Evolutionary conservation across 495 filamentous ascomycete species (phyloP), one percentile per base, ranked within the genome.

Genomic region (Hypomontagnella submonticulosa): DNA sequence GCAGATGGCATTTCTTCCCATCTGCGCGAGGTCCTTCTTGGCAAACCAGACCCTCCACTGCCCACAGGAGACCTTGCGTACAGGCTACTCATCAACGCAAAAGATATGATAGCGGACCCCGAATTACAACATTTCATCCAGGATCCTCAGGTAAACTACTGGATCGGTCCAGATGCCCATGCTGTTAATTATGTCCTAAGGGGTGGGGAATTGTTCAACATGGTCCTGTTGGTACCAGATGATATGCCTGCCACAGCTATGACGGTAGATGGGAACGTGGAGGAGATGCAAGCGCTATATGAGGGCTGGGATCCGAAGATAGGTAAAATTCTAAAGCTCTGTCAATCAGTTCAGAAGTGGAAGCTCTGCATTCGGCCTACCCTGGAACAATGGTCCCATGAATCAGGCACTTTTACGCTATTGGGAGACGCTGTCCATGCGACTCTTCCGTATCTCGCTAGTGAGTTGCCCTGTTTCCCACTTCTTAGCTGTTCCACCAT

Each of bases 371-470:
- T 89, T 57, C 78, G 85, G 63, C 73, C 75, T 46, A 76, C 80
- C 1, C 70, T 89, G 5, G 76, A 81, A n/a, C 73, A 75, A 36
- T 90, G 87, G 88, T 76, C 80, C 4, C 84, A 86, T 57, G 73
- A 82, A 1, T 78, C 68, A 54, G 83, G 62, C 20, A 81, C 69
- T 70, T 86, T 90, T 48, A 87, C 84, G 6, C 70, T 91, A 40
- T 79, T 91, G 16, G 89, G 89, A 18, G 89, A 90, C 69, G 84
- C 89, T 4, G 88, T 87, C 47, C 89, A 91, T 63, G 87, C 89
- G 3, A 89, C 87, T 69, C 81, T 90, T 54, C 87, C 87, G 3
- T 89, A 89, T 73, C 71, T 88, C 11, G 71, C 71, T 12, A 73
- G 71, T 64, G 20, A 56, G 66, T 63, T n/a, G 10, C 3, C 9